Conservation (phyloP, 192 early-diverging fungal genomes). For the Borealophlyctis nickersoniae region DNA sequence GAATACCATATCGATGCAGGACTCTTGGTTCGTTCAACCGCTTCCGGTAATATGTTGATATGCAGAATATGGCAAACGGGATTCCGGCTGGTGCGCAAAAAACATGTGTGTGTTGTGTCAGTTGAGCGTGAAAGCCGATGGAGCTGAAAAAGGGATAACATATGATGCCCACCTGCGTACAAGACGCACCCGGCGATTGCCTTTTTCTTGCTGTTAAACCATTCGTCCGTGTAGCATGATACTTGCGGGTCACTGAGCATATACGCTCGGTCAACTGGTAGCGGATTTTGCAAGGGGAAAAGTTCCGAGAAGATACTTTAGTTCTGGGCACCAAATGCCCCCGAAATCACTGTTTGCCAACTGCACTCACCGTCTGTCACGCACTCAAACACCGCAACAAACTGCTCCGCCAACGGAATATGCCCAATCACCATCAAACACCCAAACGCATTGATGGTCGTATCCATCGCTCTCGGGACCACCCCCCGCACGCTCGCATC, state of each 20-base stretch:
- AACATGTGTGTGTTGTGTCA: too few species aligned
- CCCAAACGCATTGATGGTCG: slow-evolving; percentile 9
- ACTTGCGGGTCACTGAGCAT: slow-evolving; percentile 16
- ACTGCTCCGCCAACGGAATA: slow-evolving; percentile 24
- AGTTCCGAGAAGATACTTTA: too few species aligned
- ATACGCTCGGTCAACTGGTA: slow-evolving; percentile 23
- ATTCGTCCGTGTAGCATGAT: slow-evolving; percentile 18
- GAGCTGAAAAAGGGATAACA: too few species aligned
- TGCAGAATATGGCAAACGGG: not conserved
- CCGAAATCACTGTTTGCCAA: too few species aligned
- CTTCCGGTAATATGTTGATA: slow-evolving; percentile 9
- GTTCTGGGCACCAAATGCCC: too few species aligned
- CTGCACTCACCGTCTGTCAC: slow-evolving; percentile 24
- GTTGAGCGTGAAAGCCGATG: too few species aligned
- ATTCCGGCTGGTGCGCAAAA: too few species aligned
- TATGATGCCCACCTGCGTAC: too few species aligned
- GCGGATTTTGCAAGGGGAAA: not conserved
- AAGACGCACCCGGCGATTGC: slow-evolving; percentile 23
- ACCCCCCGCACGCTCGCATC: not conserved
- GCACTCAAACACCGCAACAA: slow-evolving; percentile 25
- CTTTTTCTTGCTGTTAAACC: slow-evolving; percentile 12
- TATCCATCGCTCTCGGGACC: not conserved
- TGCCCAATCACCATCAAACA: slow-evolving; percentile 17
- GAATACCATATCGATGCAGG: slow-evolving; percentile 13
- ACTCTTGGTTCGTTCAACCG: slow-evolving; percentile 11